Base-by-base conservation (phyloP, 2,329 filamentous ascomycete genomes). In the Fusarium dimerum region DNA sequence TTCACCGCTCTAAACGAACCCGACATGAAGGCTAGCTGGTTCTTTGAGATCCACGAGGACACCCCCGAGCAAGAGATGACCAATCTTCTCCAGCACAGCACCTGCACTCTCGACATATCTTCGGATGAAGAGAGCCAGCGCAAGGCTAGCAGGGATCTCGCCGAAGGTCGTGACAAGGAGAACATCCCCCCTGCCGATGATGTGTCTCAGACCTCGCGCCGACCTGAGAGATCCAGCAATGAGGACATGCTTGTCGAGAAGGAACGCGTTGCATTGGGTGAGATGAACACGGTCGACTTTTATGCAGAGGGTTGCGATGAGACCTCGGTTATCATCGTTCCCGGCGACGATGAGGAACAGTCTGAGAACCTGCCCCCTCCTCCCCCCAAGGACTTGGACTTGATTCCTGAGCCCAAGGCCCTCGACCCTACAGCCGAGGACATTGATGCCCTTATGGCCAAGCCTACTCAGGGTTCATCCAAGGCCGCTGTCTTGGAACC, bases 1-100 rank as follows among this genome's bases (percentile, higher is more conserved):
- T 39, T 59, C 54, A 29, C 45, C 52, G 53, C 56, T 45, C 66
- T 81, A 36, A 57, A 72, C 40, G 76, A 77, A 54, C 67, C 77
- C 18, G 77, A 81, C 48, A 70, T 80, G 63, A 83, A 88, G 67
- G 79, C 84, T 34, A 80, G 80, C 52, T 97, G 92, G 92, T 88
- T 88, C 76, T 97, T 99, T 68, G 89, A 93, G 53, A 97, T 99
- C 66, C 87, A 97, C 68, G 90, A 96, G 68, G 93, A 99, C 71
- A 91, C 90, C 0, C 84, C 88, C 8, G 90, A 96, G 68, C 89
- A 97, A 68, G 88, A 96, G 68, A 89, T 94, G 73, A 90, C 92
- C 64, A 97, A 96, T 66, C 77, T 96, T 39, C 90, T 97, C 75
- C 90, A 97, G 72, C 93, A 97, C 76, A 88, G 88, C 50, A 93